A percentile compares a stretch with the other conserved stretches of the same genome.
Evolutionary conservation across 495 filamentous ascomycete genomes (phyloP).

Genomic region (Penicillium mononematosum): DNA sequence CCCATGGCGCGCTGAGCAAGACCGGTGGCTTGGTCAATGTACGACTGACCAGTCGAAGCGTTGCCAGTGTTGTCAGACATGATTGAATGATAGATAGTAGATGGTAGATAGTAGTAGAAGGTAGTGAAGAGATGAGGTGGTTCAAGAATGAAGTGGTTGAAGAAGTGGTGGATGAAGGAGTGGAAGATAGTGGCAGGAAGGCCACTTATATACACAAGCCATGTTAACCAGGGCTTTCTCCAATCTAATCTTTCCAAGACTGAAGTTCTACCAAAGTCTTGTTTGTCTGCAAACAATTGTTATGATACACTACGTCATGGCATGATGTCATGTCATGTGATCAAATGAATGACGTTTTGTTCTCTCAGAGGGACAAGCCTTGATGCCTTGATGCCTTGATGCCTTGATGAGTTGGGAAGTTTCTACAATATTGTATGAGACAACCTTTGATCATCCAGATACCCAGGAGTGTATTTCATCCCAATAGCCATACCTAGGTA

Average conservation of each 20-base stretch:
- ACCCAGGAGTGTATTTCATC: not conserved
- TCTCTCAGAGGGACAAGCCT: too few relatives aligned
- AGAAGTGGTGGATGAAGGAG: too few relatives aligned
- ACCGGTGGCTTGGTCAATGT: slow-evolving; percentile 75
- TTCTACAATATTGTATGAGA: not conserved
- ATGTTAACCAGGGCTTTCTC: not conserved
- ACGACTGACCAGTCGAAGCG: slow-evolving; percentile 77
- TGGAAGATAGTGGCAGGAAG: not conserved
- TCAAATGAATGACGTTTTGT: not conserved
- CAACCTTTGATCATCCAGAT: not conserved
- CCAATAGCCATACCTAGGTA: too few relatives aligned
- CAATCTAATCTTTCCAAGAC: not conserved
- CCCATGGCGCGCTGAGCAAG: slow-evolving; percentile 70
- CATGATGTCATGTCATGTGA: slow-evolving; percentile 30
- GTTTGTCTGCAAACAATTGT: too few relatives aligned
- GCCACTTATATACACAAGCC: not conserved
- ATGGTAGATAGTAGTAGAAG: slow-evolving; percentile 13
- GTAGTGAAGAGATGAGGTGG: not conserved
- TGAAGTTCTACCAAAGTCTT: not conserved
- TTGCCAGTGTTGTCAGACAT: slow-evolving; percentile 57
- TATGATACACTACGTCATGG: slow-evolving; percentile 26
- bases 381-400: too few relatives aligned
- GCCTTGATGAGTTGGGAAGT: not conserved
- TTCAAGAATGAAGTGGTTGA: slow-evolving; percentile 9
- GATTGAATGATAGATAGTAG: not conserved